Evolutionary conservation across 2,329 filamentous ascomycete genomes (phyloP), one percentile per base, ranked within the genome.

Genomic region (Proliferodiscus dingleyae): DNA sequence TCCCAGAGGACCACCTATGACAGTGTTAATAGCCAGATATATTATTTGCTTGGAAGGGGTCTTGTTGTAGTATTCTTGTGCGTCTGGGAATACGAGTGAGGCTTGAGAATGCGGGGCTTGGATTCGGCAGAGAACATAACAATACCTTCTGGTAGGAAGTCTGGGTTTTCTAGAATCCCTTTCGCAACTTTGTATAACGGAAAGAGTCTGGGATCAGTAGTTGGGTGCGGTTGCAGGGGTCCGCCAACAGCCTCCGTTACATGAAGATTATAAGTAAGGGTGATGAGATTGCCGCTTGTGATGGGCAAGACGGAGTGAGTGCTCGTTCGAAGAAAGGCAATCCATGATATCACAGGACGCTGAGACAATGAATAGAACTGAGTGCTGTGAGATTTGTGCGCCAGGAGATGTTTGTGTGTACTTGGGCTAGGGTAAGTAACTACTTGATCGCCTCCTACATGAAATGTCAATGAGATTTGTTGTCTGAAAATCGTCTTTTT

Each of bases 211-310:
- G 64, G 56, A 43, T 70, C 60, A 28, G 69, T 54, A n/a, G 47
- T 49, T 23, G 42, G 34, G 44, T 43, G 26, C 18, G 47, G 36
- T 46, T 52, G 36, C 40, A 53, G 7, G 3, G 52, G 47, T 1
- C 28, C 32, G 5, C 63, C 65, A n/a, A 62, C 56, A 4, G 66
- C 62, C 18, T 63, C 57, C 2, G 64, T 61, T 9, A 67, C 61
- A 50, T 69, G 79, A 1, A 83, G 63, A 46, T 81, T 81, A 62
- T 83, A 82, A 0, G 77, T 82, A 18, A 83, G 57, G 0, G 75
- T 81, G 13, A 83, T 50, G 0, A 75, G 71, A 46, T 81, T 67
- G 0, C 78, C 77, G 1, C 61, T 52, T 0, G 62, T 73, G 5
- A 83, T 69, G 11, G 71, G 66, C 0, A 70, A 53, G 1, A 78